A percentile compares a stretch with the other conserved stretches of the same genome.
Conservation (phyloP, 2,329 filamentous ascomycete species). For the Chaetomium sp. region DNA sequence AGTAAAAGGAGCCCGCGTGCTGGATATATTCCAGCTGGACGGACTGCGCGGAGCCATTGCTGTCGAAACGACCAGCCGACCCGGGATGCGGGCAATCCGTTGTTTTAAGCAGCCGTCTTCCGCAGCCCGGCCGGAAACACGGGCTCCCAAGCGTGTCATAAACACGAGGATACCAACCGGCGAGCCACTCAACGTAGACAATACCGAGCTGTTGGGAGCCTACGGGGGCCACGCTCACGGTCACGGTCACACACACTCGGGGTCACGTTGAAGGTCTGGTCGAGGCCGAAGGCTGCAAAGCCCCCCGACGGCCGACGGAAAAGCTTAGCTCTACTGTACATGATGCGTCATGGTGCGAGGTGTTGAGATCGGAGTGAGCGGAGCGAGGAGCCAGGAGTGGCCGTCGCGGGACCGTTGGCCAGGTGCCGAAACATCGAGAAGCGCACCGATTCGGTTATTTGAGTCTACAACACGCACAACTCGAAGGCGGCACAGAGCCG, state of each 20-base stretch:
- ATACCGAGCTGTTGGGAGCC: neutral
- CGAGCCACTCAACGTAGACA: constrained; percentile 2
- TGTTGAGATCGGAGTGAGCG: neutral
- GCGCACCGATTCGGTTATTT: neutral
- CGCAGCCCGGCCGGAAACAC: constrained; percentile 9
- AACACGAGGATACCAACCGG: neutral
- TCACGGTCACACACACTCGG: too few species aligned
- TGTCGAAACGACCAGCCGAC: constrained; percentile 13
- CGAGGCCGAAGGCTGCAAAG: too few species aligned
- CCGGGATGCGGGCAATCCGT: constrained; percentile 4
- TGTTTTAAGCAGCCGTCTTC: constrained; percentile 2
- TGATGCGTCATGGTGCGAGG: neutral
- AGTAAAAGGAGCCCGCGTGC: neutral
- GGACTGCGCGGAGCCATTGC: neutral
- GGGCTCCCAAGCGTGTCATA: neutral
- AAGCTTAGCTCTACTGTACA: too few species aligned
- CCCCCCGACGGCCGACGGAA: too few species aligned
- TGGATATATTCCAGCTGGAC: constrained; percentile 9
- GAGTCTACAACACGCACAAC: neutral
- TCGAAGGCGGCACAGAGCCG: constrained; percentile 13
- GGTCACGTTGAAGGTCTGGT: too few species aligned
- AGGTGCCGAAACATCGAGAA: constrained; percentile 12
- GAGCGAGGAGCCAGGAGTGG: neutral
- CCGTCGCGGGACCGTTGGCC: constrained; percentile 9
- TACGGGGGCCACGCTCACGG: too few species aligned